phyloP scores from a whole-genome alignment of 2,329 filamentous ascomycete genomes.

The Aphanocladium album region DNA sequence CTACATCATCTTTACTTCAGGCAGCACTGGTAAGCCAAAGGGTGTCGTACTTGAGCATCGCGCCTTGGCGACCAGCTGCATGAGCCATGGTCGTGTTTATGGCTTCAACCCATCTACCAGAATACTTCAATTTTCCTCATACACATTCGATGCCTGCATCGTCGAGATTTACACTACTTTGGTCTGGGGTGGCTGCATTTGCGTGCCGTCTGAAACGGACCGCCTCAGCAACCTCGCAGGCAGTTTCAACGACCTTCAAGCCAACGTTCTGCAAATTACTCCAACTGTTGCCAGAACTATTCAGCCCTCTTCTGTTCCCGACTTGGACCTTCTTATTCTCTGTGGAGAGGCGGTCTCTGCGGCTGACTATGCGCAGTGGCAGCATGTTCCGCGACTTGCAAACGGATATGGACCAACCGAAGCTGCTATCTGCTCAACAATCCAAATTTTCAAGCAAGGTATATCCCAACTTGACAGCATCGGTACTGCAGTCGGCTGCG shows the following conservation, averaged over 20 bases:
- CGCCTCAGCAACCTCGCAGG: conserved; percentile 41
- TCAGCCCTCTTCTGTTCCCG: not conserved
- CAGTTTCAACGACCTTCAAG: conserved; percentile 40
- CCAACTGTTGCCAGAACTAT: not conserved
- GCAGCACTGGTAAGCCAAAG: conserved; percentile 24
- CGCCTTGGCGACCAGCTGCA: conserved; percentile 46
- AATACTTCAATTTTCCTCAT: conserved; percentile 46
- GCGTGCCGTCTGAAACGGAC: conserved; percentile 43
- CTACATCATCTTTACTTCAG: conserved; percentile 25
- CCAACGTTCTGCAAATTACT: conserved; percentile 45
- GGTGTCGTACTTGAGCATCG: conserved; percentile 37
- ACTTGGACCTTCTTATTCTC: not conserved
- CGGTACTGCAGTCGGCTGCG: not conserved
- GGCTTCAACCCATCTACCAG: conserved; percentile 43
- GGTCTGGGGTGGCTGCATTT: conserved; percentile 48
- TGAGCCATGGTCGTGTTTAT: conserved; percentile 42
- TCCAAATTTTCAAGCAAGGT: not conserved
- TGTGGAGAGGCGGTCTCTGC: conserved; percentile 14
- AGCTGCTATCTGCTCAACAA: conserved; percentile 24
- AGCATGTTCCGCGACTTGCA: conserved; percentile 23
- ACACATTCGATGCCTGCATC: conserved; percentile 43
- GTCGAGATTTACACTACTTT: conserved; percentile 43
- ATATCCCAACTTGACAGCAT: not conserved
- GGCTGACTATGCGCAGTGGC: conserved; percentile 15
- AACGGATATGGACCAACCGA: conserved; percentile 40